Evolutionary conservation across 1,139 yeast species (phyloP), one percentile per base, ranked within the genome.

Genomic region (Candida neerlandica): DNA sequence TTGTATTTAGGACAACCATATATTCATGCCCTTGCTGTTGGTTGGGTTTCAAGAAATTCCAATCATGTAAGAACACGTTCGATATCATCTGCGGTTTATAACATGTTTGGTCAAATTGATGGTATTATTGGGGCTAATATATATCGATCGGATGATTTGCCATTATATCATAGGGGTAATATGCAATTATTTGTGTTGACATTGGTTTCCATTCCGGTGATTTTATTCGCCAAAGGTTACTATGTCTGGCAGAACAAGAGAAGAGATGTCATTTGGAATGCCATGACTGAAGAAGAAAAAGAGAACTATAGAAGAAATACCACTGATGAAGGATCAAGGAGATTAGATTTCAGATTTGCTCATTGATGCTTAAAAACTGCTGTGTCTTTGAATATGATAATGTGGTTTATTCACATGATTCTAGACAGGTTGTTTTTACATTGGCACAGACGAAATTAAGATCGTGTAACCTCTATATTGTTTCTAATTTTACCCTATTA

Each of bases 21-120:
- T 50, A 70, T 61, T 39, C 66, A 82, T 62, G 84, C 87, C 2
- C 70, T 84, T 49, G 69, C 78, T 55, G 84, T 83, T 41, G 69
- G 83, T 4, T 82, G 88, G 85, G 76, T 80, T 46, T 82, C 88
- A 1, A 66, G 80, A 46, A 85, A 84, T 56, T 75, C 89, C 12
- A 81, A 82, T 55, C 73, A 85, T 29, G 84, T 85, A 21, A 67
- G 83, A 41, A 71, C 80, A 4, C 70, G 91, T 57, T 78, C 89
- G 0, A 78, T 85, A 7, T 73, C 84, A 7, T 49, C 58, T 2
- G 84, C 90, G 0, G 52, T 85, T 35, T 83, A 82, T 62, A 86
- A 85, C 59, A 83, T 85, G 69, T 73, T 73, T 55, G 83, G 80
- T 1, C 90, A 85, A 62, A 62, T 79, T 1, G 85, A 84, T 1